These are phyloP conservation scores for Nelumbo lutea DNA, from an alignment of 164 flowering plant species.

Conservation along the genomic window DNA sequence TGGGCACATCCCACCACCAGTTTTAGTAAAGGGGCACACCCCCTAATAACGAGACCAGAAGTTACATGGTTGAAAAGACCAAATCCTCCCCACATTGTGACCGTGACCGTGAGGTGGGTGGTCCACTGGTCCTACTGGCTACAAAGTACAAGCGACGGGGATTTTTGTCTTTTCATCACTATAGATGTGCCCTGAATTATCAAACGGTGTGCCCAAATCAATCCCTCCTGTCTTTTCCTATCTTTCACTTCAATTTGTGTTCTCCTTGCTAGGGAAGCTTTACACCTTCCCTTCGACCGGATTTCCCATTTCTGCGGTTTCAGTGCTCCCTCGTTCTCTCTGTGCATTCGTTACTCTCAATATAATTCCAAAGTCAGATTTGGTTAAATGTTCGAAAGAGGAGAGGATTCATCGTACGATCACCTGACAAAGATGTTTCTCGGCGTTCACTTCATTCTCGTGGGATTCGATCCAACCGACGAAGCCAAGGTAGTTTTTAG, in stretches of 20 bases:
- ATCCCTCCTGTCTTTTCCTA: neutral
- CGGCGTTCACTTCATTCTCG: slow-evolving; percentile 58
- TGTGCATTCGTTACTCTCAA: neutral
- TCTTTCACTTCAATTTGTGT: neutral
- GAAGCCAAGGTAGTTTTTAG: slow-evolving; percentile 27
- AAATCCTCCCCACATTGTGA: too few relatives aligned
- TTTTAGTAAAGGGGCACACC: too few relatives aligned
- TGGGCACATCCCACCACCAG: too few relatives aligned
- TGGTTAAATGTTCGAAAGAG: neutral
- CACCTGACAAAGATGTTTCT: slow-evolving; percentile 20
- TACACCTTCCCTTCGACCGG: neutral
- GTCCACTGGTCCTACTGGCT: too few relatives aligned
- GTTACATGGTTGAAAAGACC: too few relatives aligned
- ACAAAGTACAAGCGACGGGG: too few relatives aligned
- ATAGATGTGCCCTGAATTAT: too few relatives aligned
- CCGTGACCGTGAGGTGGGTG: too few relatives aligned
- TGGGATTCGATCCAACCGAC: slow-evolving; percentile 46
- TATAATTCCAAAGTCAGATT: neutral
- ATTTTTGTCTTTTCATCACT: too few relatives aligned
- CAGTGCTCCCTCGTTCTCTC: neutral
- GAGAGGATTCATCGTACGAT: neutral
- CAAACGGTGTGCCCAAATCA: too few relatives aligned
- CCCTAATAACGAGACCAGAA: too few relatives aligned
- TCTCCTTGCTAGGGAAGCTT: neutral
- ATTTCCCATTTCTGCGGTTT: neutral